Evolutionary conservation across 2,329 filamentous ascomycete species (phyloP).

Genomic region (Blastomyces percursus): DNA sequence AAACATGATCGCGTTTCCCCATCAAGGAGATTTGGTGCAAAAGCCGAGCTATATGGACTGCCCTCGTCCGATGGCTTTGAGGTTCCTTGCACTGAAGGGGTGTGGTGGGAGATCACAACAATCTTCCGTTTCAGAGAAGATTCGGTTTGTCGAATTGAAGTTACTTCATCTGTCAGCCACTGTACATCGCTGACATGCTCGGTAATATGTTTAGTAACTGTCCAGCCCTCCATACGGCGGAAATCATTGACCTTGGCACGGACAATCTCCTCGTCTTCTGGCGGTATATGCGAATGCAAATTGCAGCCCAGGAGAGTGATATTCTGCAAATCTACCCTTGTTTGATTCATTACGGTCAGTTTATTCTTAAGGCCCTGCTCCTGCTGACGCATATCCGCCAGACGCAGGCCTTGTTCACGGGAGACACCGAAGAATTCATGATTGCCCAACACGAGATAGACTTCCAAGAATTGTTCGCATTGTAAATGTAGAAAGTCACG

Average conservation of each 20-base stretch:
- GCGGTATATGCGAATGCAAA: too few relatives aligned
- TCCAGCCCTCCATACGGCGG: slow-evolving; percentile 31
- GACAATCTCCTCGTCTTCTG: slow-evolving; percentile 21
- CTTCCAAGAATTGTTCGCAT: slow-evolving; percentile 18
- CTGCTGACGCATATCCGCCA: slow-evolving; percentile 14
- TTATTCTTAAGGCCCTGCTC: slow-evolving; percentile 14
- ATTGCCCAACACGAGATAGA: slow-evolving; percentile 27
- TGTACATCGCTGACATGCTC: slow-evolving; percentile 38
- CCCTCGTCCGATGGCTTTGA: slow-evolving; percentile 38
- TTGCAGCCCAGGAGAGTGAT: background rate
- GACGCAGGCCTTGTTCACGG: slow-evolving; percentile 14
- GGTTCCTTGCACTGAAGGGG: slow-evolving; percentile 38
- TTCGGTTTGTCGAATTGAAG: slow-evolving; percentile 8
- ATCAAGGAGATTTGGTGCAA: slow-evolving; percentile 34
- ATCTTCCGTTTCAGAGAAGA: slow-evolving; percentile 17
- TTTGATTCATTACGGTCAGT: slow-evolving; percentile 15
- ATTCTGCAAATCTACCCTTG: too few relatives aligned
- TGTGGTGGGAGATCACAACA: slow-evolving; percentile 46
- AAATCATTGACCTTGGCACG: too few relatives aligned
- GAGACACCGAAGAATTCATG: slow-evolving; percentile 30
- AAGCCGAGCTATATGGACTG: slow-evolving; percentile 36
- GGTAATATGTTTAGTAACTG: slow-evolving; percentile 38
- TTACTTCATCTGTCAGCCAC: slow-evolving; percentile 39
- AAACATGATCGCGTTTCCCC: slow-evolving; percentile 7
- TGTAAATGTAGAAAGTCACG: slow-evolving; percentile 19